Percentiles rank a stretch among this genome's conserved stretches.
Conservation (phyloP, 257 asterid species). For the Echium plantagineum region DNA sequence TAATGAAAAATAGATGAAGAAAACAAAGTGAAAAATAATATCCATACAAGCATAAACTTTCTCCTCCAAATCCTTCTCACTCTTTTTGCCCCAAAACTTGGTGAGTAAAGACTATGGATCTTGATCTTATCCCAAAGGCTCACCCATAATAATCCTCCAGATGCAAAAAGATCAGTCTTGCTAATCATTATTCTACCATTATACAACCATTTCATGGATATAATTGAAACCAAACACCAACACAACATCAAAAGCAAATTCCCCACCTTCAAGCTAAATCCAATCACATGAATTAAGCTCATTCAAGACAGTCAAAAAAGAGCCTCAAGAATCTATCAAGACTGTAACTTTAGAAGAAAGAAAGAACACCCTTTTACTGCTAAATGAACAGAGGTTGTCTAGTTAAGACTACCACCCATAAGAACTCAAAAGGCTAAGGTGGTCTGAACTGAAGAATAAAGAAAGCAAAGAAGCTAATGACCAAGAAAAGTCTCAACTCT, state of each 20-base stretch:
- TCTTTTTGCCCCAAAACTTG: slow-evolving; percentile 36
- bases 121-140: slow-evolving; percentile 48
- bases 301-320: slow-evolving; percentile 27
- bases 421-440: slow-evolving; percentile 16
- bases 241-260: slow-evolving; percentile 59
- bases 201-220: slow-evolving; percentile 62
- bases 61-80: slow-evolving; percentile 56
- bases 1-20: slow-evolving; percentile 39
- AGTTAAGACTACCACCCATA: slow-evolving; percentile 8
- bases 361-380: slow-evolving; percentile 7
- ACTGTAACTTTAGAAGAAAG: slow-evolving; percentile 9
- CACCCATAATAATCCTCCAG: slow-evolving; percentile 51
- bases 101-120: slow-evolving; percentile 49
- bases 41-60: slow-evolving; percentile 41
- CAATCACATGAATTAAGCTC: slow-evolving; percentile 70
- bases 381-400: slow-evolving; percentile 13
- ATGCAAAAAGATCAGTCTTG: slow-evolving; percentile 42
- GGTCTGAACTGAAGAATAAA: slow-evolving; percentile 1
- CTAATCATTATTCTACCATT: slow-evolving; percentile 59
- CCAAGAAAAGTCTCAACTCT: slow-evolving; percentile 11
- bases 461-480: slow-evolving; percentile 8
- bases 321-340: slow-evolving; percentile 14
- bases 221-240: slow-evolving; percentile 54
- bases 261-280: slow-evolving; percentile 79
- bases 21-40: slow-evolving; percentile 25